Conservation (phyloP, 805 yeast genomes). For the Candida tallmaniae region DNA sequence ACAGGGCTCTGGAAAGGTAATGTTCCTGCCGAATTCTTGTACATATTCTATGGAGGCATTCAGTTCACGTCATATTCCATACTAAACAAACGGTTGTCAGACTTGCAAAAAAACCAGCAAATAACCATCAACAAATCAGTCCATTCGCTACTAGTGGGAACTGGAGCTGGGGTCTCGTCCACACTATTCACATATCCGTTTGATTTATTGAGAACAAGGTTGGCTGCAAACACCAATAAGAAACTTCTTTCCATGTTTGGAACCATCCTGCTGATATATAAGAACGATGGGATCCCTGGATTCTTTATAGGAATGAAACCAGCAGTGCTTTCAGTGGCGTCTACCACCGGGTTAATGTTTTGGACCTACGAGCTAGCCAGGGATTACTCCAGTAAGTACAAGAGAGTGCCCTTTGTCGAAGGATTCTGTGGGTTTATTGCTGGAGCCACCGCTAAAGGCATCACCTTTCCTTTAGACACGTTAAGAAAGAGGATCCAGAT, state of each 20-base stretch:
- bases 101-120: constrained; percentile 18
- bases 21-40: constrained; percentile 84
- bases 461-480: constrained; percentile 84
- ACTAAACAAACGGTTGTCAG: constrained; percentile 42
- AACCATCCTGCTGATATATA: constrained; percentile 22
- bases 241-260: constrained; percentile 34
- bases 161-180: constrained; percentile 70
- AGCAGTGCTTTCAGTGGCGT: constrained; percentile 57
- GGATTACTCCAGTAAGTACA: constrained; percentile 23
- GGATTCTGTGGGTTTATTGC: constrained; percentile 69
- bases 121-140: constrained; percentile 26
- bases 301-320: constrained; percentile 49
- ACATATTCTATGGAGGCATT: constrained; percentile 75
- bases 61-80: constrained; percentile 75
- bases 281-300: constrained; percentile 36
- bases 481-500: constrained; percentile 76
- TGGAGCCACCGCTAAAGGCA: constrained; percentile 67
- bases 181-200: constrained; percentile 80
- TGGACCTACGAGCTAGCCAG: constrained; percentile 57
- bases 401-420: constrained; percentile 38
- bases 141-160: constrained; percentile 61
- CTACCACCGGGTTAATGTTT: constrained; percentile 73
- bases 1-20: constrained; percentile 94
- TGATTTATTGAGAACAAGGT: constrained; percentile 81
- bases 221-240: constrained; percentile 57